A percentile compares a stretch with the other conserved stretches of the same genome.
Conservation (phyloP, 139 green algal species). For the Coccomyxa sp. region DNA sequence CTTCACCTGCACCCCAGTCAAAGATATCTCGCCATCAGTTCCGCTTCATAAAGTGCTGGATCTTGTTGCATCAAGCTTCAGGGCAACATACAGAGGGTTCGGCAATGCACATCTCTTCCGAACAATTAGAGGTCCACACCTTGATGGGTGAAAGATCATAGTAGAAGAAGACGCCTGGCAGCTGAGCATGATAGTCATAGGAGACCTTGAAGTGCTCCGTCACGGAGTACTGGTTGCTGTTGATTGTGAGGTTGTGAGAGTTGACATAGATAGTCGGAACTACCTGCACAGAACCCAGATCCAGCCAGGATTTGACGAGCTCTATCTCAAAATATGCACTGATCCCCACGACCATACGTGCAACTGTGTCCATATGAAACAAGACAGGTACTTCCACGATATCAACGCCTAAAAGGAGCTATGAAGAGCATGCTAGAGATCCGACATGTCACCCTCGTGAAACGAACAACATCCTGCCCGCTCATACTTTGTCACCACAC, state of each 20-base stretch:
- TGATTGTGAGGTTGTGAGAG: constrained; percentile 54
- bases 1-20: constrained; percentile 39
- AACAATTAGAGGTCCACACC: constrained; percentile 27
- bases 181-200: constrained; percentile 18
- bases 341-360: no score
- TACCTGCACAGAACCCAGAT: constrained; percentile 44
- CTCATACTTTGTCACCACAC: no score
- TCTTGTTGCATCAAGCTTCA: neutral
- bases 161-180: constrained; percentile 97
- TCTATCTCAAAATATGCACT: no score
- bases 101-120: neutral
- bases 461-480: no score
- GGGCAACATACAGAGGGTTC: neutral
- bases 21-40: neutral
- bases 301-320: no score
- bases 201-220: constrained; percentile 87
- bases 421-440: no score
- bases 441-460: no score
- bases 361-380: no score
- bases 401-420: no score
- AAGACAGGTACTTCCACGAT: no score
- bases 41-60: neutral
- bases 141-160: constrained; percentile 97
- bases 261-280: constrained; percentile 88
- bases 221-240: constrained; percentile 93